phyloP scores from a whole-genome alignment of 2,329 filamentous ascomycete species.

The Neoscytalidium dimidiatum region DNA sequence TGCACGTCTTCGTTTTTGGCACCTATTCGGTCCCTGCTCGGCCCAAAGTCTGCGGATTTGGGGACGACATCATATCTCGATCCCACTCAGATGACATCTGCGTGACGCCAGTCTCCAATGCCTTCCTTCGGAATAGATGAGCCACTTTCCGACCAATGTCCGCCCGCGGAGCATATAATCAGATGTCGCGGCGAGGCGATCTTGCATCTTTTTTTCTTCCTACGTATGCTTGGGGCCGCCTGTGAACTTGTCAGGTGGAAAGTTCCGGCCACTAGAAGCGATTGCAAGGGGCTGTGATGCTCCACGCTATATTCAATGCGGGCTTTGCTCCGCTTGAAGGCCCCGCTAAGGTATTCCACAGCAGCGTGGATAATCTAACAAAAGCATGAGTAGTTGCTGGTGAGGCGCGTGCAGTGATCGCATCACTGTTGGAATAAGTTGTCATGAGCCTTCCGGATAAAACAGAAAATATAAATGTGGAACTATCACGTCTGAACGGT shows the following conservation, averaged over 20 bases:
- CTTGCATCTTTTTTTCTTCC: background rate
- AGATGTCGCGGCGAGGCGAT: background rate
- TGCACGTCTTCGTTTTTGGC: background rate
- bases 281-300: background rate
- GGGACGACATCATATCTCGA: too few relatives aligned
- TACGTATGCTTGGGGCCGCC: background rate
- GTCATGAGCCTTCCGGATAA: too few relatives aligned
- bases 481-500: too few relatives aligned
- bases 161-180: background rate
- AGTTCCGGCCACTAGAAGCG: background rate
- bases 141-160: background rate
- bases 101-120: background rate
- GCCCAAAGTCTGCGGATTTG: background rate
- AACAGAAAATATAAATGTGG: too few relatives aligned
- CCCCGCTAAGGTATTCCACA: too few relatives aligned
- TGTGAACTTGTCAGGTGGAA: background rate
- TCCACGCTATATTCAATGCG: background rate
- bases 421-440: too few relatives aligned
- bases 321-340: background rate
- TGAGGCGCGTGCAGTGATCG: too few relatives aligned
- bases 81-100: background rate
- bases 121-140: background rate
- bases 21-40: background rate
- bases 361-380: too few relatives aligned
- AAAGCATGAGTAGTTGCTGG: too few relatives aligned